Conservation (phyloP, 176 grass and related monocot genomes). For the Carex parvula region DNA sequence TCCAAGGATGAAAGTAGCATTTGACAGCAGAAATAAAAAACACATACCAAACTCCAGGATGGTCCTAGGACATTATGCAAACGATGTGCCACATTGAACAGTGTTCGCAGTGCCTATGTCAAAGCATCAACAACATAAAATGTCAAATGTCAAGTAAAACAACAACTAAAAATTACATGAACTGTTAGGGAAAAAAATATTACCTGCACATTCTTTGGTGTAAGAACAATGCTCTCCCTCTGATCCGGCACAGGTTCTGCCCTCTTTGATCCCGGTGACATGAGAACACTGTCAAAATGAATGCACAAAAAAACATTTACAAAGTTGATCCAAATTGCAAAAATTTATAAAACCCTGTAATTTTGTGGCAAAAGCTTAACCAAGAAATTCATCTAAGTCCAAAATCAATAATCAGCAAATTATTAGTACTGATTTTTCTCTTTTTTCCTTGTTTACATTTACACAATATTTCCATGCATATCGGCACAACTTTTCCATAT, state of each 20-base stretch:
- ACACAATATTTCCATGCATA: neutral
- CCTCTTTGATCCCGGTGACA: slow-evolving; percentile 89
- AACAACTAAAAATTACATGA: slow-evolving; percentile 12
- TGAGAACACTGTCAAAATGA: slow-evolving; percentile 40
- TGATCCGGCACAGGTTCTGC: slow-evolving; percentile 60
- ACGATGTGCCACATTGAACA: slow-evolving; percentile 97
- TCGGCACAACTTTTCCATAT: neutral
- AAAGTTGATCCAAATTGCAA: slow-evolving; percentile 32
- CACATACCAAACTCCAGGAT: slow-evolving; percentile 92
- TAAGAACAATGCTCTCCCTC: slow-evolving; percentile 81
- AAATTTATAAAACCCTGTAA: neutral
- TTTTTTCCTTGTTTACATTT: neutral
- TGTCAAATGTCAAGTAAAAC: slow-evolving; percentile 20
- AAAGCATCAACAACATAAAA: slow-evolving; percentile 26
- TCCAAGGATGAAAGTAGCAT: neutral
- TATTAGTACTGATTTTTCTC: neutral
- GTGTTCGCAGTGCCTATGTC: slow-evolving; percentile 81
- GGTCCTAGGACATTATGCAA: slow-evolving; percentile 95
- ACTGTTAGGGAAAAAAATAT: slow-evolving; percentile 13
- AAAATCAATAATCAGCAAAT: slow-evolving; percentile 9
- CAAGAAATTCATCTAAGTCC: neutral
- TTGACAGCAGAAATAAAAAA: slow-evolving; percentile 18
- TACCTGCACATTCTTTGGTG: slow-evolving; percentile 97
- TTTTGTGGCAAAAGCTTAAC: neutral
- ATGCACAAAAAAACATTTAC: slow-evolving; percentile 16